Percentiles rank a stretch among this genome's conserved stretches.
Conservation (phyloP, 140 eudicot species). For the Stevia rebaudiana region DNA sequence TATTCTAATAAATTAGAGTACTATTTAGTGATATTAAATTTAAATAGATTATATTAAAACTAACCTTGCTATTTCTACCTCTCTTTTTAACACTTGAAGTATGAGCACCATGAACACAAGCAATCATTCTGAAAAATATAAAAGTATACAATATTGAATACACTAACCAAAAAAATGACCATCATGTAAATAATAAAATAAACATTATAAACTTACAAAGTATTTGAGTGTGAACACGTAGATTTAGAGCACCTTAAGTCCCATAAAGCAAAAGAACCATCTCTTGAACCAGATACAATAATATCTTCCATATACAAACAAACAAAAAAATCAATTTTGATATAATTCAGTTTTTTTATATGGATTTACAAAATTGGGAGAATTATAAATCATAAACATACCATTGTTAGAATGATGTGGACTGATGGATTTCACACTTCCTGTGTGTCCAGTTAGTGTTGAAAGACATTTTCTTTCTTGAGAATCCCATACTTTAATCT, state of each 20-base stretch:
- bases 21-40: neutral
- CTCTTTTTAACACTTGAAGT: constrained; percentile 29
- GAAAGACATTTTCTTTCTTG: constrained; percentile 50
- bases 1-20: neutral
- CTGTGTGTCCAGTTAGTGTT: constrained; percentile 63
- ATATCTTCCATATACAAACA: constrained; percentile 37
- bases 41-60: constrained; percentile 11
- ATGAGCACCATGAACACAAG: constrained; percentile 51
- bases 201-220: constrained; percentile 38
- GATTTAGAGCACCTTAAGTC: constrained; percentile 52
- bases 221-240: constrained; percentile 5
- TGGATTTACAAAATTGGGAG: neutral
- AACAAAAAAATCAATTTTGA: too few relatives aligned
- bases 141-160: neutral
- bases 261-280: constrained; percentile 88
- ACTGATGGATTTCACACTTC: constrained; percentile 75
- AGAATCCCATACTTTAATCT: constrained; percentile 81
- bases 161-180: too few relatives aligned
- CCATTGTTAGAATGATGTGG: constrained; percentile 75
- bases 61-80: constrained; percentile 62
- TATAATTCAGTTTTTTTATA: neutral
- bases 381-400: constrained; percentile 24
- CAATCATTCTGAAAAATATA: constrained; percentile 43
- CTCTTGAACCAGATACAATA: constrained; percentile 85
- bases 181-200: too few relatives aligned